A percentile compares a stretch with the other conserved stretches of the same genome.
Evolutionary conservation across 352 stramenopile genomes (phyloP).

Genomic region (Phytophthora hibernalis): DNA sequence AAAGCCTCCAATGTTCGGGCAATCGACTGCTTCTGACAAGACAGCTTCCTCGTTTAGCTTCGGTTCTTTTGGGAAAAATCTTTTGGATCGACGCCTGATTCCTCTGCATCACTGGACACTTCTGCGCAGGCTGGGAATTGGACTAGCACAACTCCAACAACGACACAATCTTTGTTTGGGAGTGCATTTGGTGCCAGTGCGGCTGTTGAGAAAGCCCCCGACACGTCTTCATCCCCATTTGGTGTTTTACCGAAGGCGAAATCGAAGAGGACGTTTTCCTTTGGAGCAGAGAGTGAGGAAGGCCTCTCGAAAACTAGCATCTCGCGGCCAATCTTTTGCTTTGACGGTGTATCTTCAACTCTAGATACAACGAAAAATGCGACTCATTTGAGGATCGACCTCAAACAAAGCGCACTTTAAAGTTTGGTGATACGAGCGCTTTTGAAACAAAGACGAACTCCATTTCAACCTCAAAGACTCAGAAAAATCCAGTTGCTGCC

Average conservation of each 20-base stretch:
- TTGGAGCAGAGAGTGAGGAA: constrained; percentile 21
- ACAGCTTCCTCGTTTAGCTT: constrained; percentile 38
- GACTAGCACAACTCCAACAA: constrained; percentile 12
- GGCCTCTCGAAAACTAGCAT: constrained; percentile 13
- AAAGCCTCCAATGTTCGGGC: constrained; percentile 40
- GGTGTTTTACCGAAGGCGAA: constrained; percentile 29
- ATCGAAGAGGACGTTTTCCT: constrained; percentile 35
- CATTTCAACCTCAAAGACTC: constrained; percentile 11
- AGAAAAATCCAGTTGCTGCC: constrained; percentile 6
- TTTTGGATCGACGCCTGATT: constrained; percentile 28
- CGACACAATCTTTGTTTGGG: constrained; percentile 29
- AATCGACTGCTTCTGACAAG: constrained; percentile 17
- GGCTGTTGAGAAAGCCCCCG: constrained; percentile 10
- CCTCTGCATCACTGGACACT: constrained; percentile 2
- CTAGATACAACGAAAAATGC: constrained; percentile 14
- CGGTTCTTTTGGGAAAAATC: constrained; percentile 36
- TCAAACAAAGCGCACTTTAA: constrained; percentile 41
- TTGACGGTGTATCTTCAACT: constrained; percentile 30
- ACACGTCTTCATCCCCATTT: constrained; percentile 41
- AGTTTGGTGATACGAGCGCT: constrained; percentile 35
- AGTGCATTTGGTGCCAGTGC: constrained; percentile 24
- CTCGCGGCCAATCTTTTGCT: constrained; percentile 39
- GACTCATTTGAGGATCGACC: constrained; percentile 13
- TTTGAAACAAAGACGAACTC: constrained; percentile 21
- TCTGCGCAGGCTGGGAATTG: constrained; percentile 3